Evolutionary conservation across 352 stramenopile genomes (phyloP).

Genomic region (Phytophthora sojae): DNA sequence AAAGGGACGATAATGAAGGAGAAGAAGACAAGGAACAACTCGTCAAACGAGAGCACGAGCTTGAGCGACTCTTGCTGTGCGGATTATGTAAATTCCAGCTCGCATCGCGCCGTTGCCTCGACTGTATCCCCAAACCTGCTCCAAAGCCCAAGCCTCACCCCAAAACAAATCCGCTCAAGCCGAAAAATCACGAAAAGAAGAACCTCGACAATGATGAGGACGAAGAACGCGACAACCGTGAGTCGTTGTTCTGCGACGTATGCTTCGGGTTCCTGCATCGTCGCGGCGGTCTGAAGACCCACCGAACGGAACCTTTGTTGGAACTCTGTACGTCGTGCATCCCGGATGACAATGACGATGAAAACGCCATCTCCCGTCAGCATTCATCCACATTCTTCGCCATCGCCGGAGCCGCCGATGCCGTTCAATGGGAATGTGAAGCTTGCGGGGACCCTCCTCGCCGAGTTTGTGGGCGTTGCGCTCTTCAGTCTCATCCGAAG

Average conservation of each 20-base stretch:
- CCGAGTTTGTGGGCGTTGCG: slow-evolving; percentile 59
- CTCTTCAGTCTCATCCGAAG: slow-evolving; percentile 42
- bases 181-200: slow-evolving; percentile 19
- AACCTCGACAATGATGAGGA: not conserved
- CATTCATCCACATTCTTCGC: not conserved
- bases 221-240: slow-evolving; percentile 19
- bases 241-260: slow-evolving; percentile 67
- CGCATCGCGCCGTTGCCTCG: slow-evolving; percentile 55
- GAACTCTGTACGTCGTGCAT: slow-evolving; percentile 57
- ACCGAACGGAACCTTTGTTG: slow-evolving; percentile 49
- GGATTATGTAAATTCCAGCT: slow-evolving; percentile 74
- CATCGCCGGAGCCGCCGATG: slow-evolving; percentile 16
- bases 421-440: slow-evolving; percentile 62
- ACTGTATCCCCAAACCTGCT: slow-evolving; percentile 38
- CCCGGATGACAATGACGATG: slow-evolving; percentile 22
- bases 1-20: not conserved
- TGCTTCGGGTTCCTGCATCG: slow-evolving; percentile 69
- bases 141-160: slow-evolving; percentile 1
- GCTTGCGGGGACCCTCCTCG: slow-evolving; percentile 28
- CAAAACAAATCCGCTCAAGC: not conserved
- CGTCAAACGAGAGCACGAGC: slow-evolving; percentile 39
- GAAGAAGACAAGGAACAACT: not conserved
- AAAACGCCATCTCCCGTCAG: slow-evolving; percentile 4
- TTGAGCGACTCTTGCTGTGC: slow-evolving; percentile 53
- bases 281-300: slow-evolving; percentile 49